Evolutionary conservation across 2,329 filamentous ascomycete species (phyloP).

Genomic region (Gliomastix tumulicola): DNA sequence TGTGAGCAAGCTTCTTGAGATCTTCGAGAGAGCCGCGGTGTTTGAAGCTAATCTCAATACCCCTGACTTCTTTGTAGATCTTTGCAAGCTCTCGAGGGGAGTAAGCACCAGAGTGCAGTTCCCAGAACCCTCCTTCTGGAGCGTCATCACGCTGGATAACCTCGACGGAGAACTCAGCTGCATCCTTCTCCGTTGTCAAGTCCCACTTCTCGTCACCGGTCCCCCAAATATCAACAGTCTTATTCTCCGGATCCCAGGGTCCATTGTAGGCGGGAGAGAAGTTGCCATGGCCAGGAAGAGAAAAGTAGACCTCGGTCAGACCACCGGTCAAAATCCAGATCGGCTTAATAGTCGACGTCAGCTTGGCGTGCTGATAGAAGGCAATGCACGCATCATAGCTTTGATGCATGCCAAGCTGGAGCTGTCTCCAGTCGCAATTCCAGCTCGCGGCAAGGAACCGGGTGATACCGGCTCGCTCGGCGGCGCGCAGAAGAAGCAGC

Average conservation of each 20-base stretch:
- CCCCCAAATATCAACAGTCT: neutral
- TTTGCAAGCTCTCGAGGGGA: neutral
- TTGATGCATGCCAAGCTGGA: conserved; percentile 18
- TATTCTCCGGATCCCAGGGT: neutral
- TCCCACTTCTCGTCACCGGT: conserved; percentile 3
- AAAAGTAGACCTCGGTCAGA: conserved; percentile 16
- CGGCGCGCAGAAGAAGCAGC: conserved; percentile 24
- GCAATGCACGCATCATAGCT: conserved; percentile 23
- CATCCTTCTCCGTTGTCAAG: conserved; percentile 2
- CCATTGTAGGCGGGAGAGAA: neutral
- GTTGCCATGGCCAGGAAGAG: neutral
- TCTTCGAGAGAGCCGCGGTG: neutral
- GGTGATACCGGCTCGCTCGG: conserved; percentile 23
- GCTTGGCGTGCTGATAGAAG: conserved; percentile 20
- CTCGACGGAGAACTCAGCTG: conserved; percentile 3
- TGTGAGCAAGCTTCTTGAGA: neutral
- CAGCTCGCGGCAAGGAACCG: conserved; percentile 19
- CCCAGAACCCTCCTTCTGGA: neutral
- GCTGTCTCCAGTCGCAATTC: conserved; percentile 22
- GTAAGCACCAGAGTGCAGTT: neutral
- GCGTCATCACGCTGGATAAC: conserved; percentile 1
- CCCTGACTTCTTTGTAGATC: neutral
- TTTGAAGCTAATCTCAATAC: neutral
- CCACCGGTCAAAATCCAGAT: conserved; percentile 20
- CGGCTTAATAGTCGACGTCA: conserved; percentile 17